Conservation (phyloP, 2,329 filamentous ascomycete species). For the Ophiocordyceps polyrhachis-furcata region DNA sequence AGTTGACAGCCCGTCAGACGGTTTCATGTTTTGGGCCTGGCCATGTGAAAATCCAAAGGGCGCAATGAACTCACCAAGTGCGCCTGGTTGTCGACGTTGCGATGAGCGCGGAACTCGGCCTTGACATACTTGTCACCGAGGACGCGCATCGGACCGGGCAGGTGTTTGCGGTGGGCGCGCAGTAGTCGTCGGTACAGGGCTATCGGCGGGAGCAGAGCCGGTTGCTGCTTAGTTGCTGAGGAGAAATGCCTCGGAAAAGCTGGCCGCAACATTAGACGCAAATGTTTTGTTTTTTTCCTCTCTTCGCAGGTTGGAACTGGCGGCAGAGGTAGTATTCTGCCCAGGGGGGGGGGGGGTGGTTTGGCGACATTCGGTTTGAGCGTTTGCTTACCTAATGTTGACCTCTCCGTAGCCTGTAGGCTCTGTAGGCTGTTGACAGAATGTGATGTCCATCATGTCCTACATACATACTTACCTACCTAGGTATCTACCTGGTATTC, state of each 20-base stretch:
- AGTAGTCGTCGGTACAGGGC: conserved; percentile 77
- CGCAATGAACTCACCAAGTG: conserved; percentile 48
- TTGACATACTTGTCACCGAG: conserved; percentile 90
- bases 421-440: too few relatives aligned
- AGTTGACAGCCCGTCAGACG: background rate
- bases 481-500: too few relatives aligned
- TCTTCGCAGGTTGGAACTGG: too few relatives aligned
- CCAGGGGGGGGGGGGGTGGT: too few relatives aligned
- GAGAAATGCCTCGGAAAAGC: conserved; percentile 11
- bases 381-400: too few relatives aligned
- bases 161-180: conserved; percentile 63
- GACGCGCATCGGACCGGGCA: conserved; percentile 56
- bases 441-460: too few relatives aligned
- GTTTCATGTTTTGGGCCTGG: background rate
- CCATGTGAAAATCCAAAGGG: background rate
- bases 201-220: conserved; percentile 71
- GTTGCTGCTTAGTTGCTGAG: conserved; percentile 18
- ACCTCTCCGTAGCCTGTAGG: too few relatives aligned
- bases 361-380: too few relatives aligned
- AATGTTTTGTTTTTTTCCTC: too few relatives aligned
- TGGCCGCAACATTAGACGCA: background rate
- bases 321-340: too few relatives aligned
- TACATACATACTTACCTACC: too few relatives aligned
- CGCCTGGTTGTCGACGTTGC: conserved; percentile 69
- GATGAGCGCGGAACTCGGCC: conserved; percentile 74